A percentile compares a stretch with the other conserved stretches of the same genome.
These are phyloP conservation scores for Nigrograna mackinnonii DNA, from an alignment of 2,329 filamentous ascomycete genomes.

Conservation along the genomic window DNA sequence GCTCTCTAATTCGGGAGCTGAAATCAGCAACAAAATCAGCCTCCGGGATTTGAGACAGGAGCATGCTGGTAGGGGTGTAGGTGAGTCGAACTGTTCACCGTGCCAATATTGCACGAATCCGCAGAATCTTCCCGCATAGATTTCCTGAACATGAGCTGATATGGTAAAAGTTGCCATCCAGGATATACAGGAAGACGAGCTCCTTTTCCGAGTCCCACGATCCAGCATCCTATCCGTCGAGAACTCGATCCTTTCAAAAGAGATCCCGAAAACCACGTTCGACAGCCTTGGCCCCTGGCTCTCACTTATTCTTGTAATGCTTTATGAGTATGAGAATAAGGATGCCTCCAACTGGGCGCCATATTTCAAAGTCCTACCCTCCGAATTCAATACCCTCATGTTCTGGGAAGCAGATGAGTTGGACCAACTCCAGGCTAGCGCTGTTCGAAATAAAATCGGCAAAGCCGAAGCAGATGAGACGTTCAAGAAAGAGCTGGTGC, in stretches of 20 bases:
- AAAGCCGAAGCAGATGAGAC: constrained; percentile 70
- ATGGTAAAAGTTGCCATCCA: constrained; percentile 64
- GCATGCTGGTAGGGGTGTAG: constrained; percentile 64
- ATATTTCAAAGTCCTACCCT: constrained; percentile 77
- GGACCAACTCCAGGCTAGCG: constrained; percentile 72
- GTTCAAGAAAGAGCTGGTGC: constrained; percentile 63
- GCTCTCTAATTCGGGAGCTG: constrained; percentile 58
- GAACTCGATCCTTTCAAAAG: constrained; percentile 68
- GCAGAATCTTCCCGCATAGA: neutral
- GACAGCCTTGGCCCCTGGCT: constrained; percentile 50
- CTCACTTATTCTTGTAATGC: constrained; percentile 74
- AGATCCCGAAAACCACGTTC: constrained; percentile 47
- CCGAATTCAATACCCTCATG: constrained; percentile 80
- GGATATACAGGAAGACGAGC: constrained; percentile 73
- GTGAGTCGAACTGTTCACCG: constrained; percentile 48
- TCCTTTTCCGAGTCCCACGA: constrained; percentile 80
- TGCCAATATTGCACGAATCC: neutral
- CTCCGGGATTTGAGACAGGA: constrained; percentile 60
- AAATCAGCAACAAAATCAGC: constrained; percentile 60
- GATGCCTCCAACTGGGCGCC: constrained; percentile 70
- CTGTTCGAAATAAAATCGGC: constrained; percentile 77
- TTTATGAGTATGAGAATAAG: constrained; percentile 71
- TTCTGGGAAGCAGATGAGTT: constrained; percentile 80
- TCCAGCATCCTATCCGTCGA: constrained; percentile 70
- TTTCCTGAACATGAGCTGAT: constrained; percentile 12